Percentiles rank a stretch among this genome's conserved stretches.
Conservation (phyloP, 2,329 filamentous ascomycete genomes). For the Ophiostoma sp. region DNA sequence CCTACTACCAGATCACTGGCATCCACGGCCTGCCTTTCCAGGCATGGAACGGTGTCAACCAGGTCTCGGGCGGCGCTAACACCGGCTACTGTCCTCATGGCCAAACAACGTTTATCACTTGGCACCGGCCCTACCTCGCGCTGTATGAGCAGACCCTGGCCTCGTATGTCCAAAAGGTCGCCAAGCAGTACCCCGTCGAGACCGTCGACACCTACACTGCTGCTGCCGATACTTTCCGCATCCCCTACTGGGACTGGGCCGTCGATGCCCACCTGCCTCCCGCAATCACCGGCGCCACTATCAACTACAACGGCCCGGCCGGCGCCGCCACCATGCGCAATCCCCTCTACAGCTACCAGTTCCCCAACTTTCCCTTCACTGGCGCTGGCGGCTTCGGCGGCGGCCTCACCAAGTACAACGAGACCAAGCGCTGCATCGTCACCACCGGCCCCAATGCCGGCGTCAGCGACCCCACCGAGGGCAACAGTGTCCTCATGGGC, state of each 20-base stretch:
- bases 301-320: slow-evolving; percentile 28
- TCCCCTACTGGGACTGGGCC: slow-evolving; percentile 54
- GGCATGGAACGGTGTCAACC: slow-evolving; percentile 36
- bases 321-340: slow-evolving; percentile 37
- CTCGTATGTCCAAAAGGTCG: slow-evolving; percentile 42
- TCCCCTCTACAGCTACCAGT: slow-evolving; percentile 49
- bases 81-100: slow-evolving; percentile 44
- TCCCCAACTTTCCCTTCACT: slow-evolving; percentile 39
- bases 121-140: slow-evolving; percentile 52
- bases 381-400: slow-evolving; percentile 32
- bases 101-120: slow-evolving; percentile 46
- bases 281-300: slow-evolving; percentile 32
- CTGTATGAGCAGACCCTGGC: slow-evolving; percentile 54
- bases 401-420: slow-evolving; percentile 30
- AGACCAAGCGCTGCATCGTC: slow-evolving; percentile 39
- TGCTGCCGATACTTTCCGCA: slow-evolving; percentile 44
- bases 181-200: slow-evolving; percentile 38
- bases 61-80: slow-evolving; percentile 33
- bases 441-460: slow-evolving; percentile 35
- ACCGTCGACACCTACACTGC: slow-evolving; percentile 37
- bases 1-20: slow-evolving; percentile 46
- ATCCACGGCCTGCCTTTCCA: slow-evolving; percentile 34
- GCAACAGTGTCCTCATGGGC: slow-evolving; percentile 26
- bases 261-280: slow-evolving; percentile 39
- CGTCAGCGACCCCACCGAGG: slow-evolving; percentile 34